Evolutionary conservation across 805 yeast species (phyloP).

Genomic region (Tetrapisispora namnaoensis): DNA sequence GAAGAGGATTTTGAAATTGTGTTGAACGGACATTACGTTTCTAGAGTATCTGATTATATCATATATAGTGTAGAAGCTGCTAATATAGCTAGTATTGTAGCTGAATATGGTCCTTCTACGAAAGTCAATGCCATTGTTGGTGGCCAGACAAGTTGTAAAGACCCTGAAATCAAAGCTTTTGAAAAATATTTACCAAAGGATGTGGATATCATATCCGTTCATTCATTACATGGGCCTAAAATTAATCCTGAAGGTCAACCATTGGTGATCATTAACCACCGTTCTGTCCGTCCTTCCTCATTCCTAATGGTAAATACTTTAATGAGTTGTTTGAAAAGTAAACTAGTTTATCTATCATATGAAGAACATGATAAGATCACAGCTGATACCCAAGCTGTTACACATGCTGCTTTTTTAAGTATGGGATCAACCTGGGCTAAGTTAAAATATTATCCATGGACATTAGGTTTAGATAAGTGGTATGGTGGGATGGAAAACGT

Average conservation of each 20-base stretch:
- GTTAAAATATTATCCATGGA: slow-evolving; percentile 82
- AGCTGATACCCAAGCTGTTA: slow-evolving; percentile 97
- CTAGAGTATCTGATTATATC: slow-evolving; percentile 71
- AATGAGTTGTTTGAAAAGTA: slow-evolving; percentile 67
- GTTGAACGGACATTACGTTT: slow-evolving; percentile 74
- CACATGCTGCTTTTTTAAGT: slow-evolving; percentile 92
- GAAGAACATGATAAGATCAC: slow-evolving; percentile 88
- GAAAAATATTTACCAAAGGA: slow-evolving; percentile 68
- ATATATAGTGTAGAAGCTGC: slow-evolving; percentile 93
- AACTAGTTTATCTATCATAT: slow-evolving; percentile 68
- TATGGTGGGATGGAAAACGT: slow-evolving; percentile 94
- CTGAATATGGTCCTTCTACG: slow-evolving; percentile 74
- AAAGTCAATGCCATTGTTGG: slow-evolving; percentile 87
- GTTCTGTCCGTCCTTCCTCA: slow-evolving; percentile 43
- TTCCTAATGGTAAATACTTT: slow-evolving; percentile 53
- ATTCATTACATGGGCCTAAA: slow-evolving; percentile 90
- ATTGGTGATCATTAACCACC: slow-evolving; percentile 70
- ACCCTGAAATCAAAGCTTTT: slow-evolving; percentile 80
- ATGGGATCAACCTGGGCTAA: slow-evolving; percentile 97
- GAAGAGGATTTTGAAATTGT: slow-evolving; percentile 45
- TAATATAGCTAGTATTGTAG: slow-evolving; percentile 61
- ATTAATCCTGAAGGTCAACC: slow-evolving; percentile 91
- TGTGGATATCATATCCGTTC: slow-evolving; percentile 75
- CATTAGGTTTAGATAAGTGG: slow-evolving; percentile 45
- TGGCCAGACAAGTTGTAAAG: slow-evolving; percentile 96